phyloP scores from a whole-genome alignment of 2,329 filamentous ascomycete species.

The Cercospora brassicicola region DNA sequence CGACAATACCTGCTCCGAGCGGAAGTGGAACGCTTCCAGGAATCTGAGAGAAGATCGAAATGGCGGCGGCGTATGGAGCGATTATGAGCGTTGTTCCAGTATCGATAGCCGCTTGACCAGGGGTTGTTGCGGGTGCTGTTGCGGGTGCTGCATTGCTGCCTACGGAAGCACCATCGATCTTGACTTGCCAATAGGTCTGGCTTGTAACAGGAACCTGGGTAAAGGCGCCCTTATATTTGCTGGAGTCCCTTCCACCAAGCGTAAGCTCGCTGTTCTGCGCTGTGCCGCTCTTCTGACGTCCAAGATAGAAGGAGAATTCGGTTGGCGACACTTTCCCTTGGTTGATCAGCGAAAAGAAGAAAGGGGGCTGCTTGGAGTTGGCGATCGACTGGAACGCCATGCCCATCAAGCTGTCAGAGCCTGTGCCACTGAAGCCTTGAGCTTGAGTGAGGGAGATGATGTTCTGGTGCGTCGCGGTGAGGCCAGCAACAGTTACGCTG shows the following conservation, averaged over 20 bases:
- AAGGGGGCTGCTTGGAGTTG: conserved; percentile 25
- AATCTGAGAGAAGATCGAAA: conserved; percentile 38
- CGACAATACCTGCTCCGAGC: conserved; percentile 25
- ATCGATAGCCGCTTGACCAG: conserved; percentile 32
- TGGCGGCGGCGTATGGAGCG: conserved; percentile 35
- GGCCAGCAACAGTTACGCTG: conserved; percentile 29
- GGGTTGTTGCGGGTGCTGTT: conserved; percentile 17
- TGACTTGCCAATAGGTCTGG: conserved; percentile 35
- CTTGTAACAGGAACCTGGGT: conserved; percentile 30
- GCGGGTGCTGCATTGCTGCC: conserved; percentile 14
- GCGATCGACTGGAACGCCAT: conserved; percentile 29
- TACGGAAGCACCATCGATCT: conserved; percentile 28
- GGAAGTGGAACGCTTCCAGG: conserved; percentile 37
- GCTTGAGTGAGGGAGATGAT: conserved; percentile 32
- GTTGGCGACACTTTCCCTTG: conserved; percentile 27
- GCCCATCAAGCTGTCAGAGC: conserved; percentile 29
- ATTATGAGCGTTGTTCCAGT: conserved; percentile 39
- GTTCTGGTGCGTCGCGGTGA: conserved; percentile 29
- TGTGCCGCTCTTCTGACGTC: conserved; percentile 27
- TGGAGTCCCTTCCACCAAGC: conserved; percentile 30
- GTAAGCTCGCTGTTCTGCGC: conserved; percentile 29
- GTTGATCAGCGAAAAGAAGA: conserved; percentile 33
- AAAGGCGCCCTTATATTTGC: conserved; percentile 28
- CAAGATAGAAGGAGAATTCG: conserved; percentile 37
- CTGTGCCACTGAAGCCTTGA: conserved; percentile 28